Evolutionary conservation across 2,329 filamentous ascomycete species (phyloP), one percentile per base, ranked within the genome.

Genomic region (Pseudocercospora ulei): DNA sequence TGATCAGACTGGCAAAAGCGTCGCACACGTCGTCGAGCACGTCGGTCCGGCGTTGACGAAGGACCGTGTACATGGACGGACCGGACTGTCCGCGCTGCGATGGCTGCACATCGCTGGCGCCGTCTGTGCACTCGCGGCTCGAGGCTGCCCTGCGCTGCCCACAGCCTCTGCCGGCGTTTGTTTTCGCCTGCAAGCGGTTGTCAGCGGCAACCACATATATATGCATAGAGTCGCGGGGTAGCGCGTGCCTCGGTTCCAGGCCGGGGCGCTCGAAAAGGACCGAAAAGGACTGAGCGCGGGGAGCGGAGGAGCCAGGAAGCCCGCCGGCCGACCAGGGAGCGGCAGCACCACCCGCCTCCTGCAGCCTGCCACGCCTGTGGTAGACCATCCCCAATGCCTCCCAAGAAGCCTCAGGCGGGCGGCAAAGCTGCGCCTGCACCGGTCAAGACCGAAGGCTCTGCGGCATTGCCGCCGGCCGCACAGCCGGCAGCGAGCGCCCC

Each of bases 11-110:
- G 31, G 34, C 37, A 28, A 47, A 43, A 12, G 26, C 23, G 37
- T 39, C 27, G 40, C 46, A 50, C 29, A 47, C 27, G 17, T 43
- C 37, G 13, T 35, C 29, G 11, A 44, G 36, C 13, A 35, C 35
- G 24, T 24, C 25, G 29, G 37, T 24, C 37, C 40, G 38, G 22
- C 47, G 45, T 28, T 38, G 34, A 31, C 35, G 40, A 24, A 48
- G 39, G 31, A 39, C 44, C 35, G 36, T 31, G 41, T 41, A 48
- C 47, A 50, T 49, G 8, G 14, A 19, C 34, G 16, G 20, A n/a
- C n/a, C n/a, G n/a, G n/a, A n/a, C n/a, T n/a, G n/a, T n/a, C n/a
- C n/a, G n/a, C n/a, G n/a, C n/a, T n/a, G n/a, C n/a, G n/a, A n/a
- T n/a, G n/a, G n/a, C n/a, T n/a, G n/a, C n/a, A 13, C 11, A 24